Conservation (phyloP, 441 rosid species). For the Erodium texanum region DNA sequence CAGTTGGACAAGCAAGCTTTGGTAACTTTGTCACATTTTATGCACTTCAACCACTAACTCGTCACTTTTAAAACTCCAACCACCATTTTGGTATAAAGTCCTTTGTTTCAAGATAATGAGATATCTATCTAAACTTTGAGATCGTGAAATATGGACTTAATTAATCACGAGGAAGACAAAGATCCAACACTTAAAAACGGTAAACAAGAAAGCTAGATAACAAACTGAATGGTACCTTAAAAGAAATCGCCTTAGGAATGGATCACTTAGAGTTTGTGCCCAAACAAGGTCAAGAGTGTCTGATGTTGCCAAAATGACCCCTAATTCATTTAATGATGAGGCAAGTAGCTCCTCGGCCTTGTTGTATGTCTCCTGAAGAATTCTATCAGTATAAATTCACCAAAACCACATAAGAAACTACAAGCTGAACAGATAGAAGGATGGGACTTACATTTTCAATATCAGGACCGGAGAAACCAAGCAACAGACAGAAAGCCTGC, state of each 20-base stretch:
- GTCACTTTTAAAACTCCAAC: background rate
- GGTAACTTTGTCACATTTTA: too few species aligned
- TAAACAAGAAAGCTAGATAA: background rate
- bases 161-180: slow-evolving; percentile 1
- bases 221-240: slow-evolving; percentile 45
- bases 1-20: too few species aligned
- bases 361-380: slow-evolving; percentile 44
- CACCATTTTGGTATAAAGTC: too few species aligned
- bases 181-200: background rate
- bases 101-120: background rate
- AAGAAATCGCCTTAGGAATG: slow-evolving; percentile 76
- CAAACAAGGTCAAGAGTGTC: slow-evolving; percentile 77
- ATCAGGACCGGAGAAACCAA: slow-evolving; percentile 72
- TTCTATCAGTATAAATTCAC: slow-evolving; percentile 18
- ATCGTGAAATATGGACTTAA: background rate
- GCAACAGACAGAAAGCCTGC: slow-evolving; percentile 75
- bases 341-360: slow-evolving; percentile 68
- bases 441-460: slow-evolving; percentile 47
- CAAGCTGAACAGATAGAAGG: slow-evolving; percentile 8
- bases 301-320: slow-evolving; percentile 54
- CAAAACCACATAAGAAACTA: slow-evolving; percentile 14
- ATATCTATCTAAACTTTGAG: background rate
- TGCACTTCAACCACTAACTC: too few species aligned
- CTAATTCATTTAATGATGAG: slow-evolving; percentile 68
- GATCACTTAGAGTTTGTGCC: slow-evolving; percentile 82